Evolutionary conservation across 2,329 filamentous ascomycete genomes (phyloP), one percentile per base, ranked within the genome.

Genomic region (Cephalotrichum gorgonifer): DNA sequence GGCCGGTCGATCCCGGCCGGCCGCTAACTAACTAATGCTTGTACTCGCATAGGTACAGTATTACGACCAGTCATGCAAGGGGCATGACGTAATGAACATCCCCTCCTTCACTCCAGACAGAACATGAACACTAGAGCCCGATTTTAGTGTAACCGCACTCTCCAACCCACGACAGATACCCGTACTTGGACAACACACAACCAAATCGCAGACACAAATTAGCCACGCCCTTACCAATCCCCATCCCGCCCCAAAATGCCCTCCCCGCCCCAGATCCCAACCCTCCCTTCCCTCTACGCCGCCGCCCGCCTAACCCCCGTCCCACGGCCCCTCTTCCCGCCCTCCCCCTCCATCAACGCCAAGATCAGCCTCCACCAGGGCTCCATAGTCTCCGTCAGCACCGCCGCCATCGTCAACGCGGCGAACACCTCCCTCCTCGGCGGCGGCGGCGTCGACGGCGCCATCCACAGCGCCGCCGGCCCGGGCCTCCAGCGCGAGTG

Each of bases 341-440:
- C 50, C 44, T 78, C 75, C n/a, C 63, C 73, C 50, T 56, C 64
- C 31, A 8, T 86, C 67, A 94, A 94, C 69, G 67, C 79, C 60
- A 81, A 78, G 54, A 74, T 96, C 57, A 79, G 78, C 43, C 69
- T 91, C 33, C 74, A 88, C 55, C 76, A 79, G 50, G 79, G 80
- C 56, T 88, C 95, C 64, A 94, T 97, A 64, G 96, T 90, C 14
- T 81, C 73, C 14, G 78, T 97, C 4, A 63, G 74, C 28, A 75
- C 89, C 43, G 87, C 89, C 60, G 85, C 85, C 54, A 93, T 96
- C 56, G 90, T 97, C 63, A 97, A 97, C 63, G 91, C 93, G 1
- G 91, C 93, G 42, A 97, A 97, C 64, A 68, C 66, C 9, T 76
- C 75, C 2, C 78, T 97, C 1, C 74, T 86, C 0, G 89, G 90